Evolutionary conservation across 495 filamentous ascomycete species (phyloP).

Genomic region (Penicillium malachiteum): DNA sequence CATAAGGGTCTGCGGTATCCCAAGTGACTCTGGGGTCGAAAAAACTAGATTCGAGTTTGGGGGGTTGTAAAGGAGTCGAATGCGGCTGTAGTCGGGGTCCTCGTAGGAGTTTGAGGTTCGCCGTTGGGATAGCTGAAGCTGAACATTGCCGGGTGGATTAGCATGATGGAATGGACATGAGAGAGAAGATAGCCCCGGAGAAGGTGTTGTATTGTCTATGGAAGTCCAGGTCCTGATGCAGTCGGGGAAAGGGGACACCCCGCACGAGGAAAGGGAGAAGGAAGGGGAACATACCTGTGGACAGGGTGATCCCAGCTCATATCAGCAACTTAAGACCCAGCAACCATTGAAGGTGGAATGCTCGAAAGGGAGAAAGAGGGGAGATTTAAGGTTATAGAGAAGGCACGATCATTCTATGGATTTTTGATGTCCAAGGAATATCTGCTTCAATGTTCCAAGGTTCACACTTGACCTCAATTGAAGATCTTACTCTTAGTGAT

Average conservation of each 20-base stretch:
- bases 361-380: constrained; percentile 5
- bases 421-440: too few relatives aligned
- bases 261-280: constrained; percentile 21
- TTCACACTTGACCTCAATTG: background rate
- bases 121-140: constrained; percentile 78
- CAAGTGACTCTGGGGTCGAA: constrained; percentile 53
- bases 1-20: constrained; percentile 54
- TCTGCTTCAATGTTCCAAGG: background rate
- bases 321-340: constrained; percentile 44
- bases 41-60: constrained; percentile 57
- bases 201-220: background rate
- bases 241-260: constrained; percentile 16
- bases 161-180: constrained; percentile 25
- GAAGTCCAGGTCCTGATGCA: background rate
- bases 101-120: constrained; percentile 75
- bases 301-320: constrained; percentile 77
- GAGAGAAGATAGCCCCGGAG: constrained; percentile 4
- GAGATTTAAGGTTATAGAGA: constrained; percentile 6
- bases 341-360: constrained; percentile 47
- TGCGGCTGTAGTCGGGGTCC: constrained; percentile 64
- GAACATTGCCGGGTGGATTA: constrained; percentile 40
- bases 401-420: constrained; percentile 4
- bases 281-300: constrained; percentile 60
- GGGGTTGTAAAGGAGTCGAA: constrained; percentile 69
- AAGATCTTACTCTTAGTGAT: too few relatives aligned